Base-by-base conservation (phyloP, 2,329 filamentous ascomycete species). In the Talaromyces sp. region DNA sequence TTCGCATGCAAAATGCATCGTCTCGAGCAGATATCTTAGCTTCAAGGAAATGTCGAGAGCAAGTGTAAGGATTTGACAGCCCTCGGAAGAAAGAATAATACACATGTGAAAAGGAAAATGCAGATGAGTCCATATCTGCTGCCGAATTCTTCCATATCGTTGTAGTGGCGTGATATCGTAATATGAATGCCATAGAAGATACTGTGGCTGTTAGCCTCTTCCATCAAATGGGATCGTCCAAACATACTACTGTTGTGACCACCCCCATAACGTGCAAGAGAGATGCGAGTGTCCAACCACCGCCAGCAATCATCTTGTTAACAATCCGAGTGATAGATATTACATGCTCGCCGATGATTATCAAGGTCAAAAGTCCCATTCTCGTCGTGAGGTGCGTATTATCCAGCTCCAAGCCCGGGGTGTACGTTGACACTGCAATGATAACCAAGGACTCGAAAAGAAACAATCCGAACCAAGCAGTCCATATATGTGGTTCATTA, bases 291-390 rank as follows among this genome's bases (percentile, higher is more conserved):
- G 75, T 76, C 72, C 76, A 77, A 33, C 74, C 76, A 23, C 72
- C 72, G 28, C 68, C 71, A 61, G 70, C 72, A 27, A 77, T 73
- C 62, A 78, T 82, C 47, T 82, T 83, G 18, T 88, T 83, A 40
- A 81, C 81, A 68, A 78, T 76, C 31, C 82, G 81, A 28, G 81
- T 82, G 31, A 88, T 76, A n/a, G 84, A 82, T 44, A 88, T 86
- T 16, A 87, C 83, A 57, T 86, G 86, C 68, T 89, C 87, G 14
- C 87, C 87, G 62, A 89, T 82, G 61, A 89, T 85, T 63, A 89
- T 87, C 55, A 89, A 78, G 0, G 86, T 89, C 60, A 89, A 76
- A 2, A 88, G 77, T 12, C 82, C 83, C 81, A 89, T 83, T 9
- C 87, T 81, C 67, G 87, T 84, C 68, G 86, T 85, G 60, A 89